Conservation (phyloP, 352 stramenopile genomes). For the Phytophthora pluvialis region DNA sequence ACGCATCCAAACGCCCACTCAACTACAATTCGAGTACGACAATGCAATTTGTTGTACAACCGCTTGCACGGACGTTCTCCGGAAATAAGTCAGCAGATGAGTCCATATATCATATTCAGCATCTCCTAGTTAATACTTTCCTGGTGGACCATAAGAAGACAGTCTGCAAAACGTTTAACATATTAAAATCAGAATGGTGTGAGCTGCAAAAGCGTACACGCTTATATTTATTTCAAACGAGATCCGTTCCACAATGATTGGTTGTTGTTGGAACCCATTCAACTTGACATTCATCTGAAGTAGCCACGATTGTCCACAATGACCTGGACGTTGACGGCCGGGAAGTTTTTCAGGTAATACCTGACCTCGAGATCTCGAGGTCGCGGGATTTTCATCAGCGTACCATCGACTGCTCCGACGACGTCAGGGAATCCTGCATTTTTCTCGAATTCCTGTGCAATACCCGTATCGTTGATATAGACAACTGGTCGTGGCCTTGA, state of each 20-base stretch:
- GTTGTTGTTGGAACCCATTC: not conserved
- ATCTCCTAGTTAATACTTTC: no score
- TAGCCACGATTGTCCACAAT: not conserved
- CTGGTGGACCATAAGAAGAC: no score
- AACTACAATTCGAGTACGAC: no score
- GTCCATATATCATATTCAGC: no score
- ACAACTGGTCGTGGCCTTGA: not conserved
- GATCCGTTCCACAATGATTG: slow-evolving; percentile 1
- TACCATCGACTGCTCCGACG: not conserved
- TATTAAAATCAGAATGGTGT: no score
- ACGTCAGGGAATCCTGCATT: not conserved
- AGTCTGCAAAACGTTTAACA: no score
- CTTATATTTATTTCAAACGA: no score
- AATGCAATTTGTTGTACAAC: no score
- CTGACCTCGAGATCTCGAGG: not conserved
- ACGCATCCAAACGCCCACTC: no score
- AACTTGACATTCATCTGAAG: not conserved
- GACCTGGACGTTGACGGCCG: not conserved
- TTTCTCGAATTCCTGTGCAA: not conserved
- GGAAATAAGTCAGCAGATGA: no score
- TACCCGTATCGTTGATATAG: not conserved
- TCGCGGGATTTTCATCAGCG: not conserved
- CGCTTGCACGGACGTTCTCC: no score
- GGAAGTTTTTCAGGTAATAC: not conserved
- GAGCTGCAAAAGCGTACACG: no score